Evolutionary conservation across 257 asterid species (phyloP).

Genomic region (Sherardia arvensis): DNA sequence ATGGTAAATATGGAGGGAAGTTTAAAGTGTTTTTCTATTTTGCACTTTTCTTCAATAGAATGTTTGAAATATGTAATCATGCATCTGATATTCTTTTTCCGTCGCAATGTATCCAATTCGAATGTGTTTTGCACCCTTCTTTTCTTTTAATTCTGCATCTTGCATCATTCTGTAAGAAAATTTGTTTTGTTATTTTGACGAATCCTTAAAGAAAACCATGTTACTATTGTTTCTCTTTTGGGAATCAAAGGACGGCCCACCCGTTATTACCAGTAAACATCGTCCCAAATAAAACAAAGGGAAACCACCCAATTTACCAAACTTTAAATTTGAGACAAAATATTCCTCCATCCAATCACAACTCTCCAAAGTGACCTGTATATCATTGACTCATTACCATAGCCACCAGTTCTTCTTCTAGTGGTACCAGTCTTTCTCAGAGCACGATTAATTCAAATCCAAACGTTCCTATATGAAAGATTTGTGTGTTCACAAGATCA

Average conservation of each 20-base stretch:
- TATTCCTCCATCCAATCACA: background rate
- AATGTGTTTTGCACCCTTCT: no score
- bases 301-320: no score
- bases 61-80: no score
- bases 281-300: no score
- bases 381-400: background rate
- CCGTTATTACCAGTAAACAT: background rate
- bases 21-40: constrained; percentile 1
- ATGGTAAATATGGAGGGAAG: background rate
- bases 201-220: background rate
- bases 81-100: no score
- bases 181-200: background rate
- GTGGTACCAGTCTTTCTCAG: background rate
- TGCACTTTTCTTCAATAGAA: background rate
- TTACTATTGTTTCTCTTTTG: background rate
- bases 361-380: background rate
- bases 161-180: background rate
- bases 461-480: background rate
- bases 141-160: no score
- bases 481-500: background rate
- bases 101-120: no score
- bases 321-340: no score
- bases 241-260: background rate
- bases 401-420: background rate
- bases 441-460: no score